Conservation (phyloP, 164 flowering plant species). For the Nelumbo lutea region DNA sequence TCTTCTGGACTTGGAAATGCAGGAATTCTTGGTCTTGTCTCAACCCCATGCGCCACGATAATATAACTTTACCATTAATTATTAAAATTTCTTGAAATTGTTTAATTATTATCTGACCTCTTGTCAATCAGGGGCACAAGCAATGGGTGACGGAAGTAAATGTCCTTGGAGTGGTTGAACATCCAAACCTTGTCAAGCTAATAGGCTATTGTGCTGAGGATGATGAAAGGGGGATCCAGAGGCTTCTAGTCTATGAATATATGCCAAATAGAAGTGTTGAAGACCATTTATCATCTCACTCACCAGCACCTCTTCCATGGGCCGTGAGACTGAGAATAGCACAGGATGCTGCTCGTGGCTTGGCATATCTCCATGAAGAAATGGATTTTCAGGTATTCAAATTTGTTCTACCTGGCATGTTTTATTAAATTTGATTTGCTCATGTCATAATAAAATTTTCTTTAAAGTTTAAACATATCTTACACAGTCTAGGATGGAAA, state of each 20-base stretch:
- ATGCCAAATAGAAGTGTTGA: conserved; percentile 90
- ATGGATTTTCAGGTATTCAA: conserved; percentile 85
- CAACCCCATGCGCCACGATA: too few species aligned
- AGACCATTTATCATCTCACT: conserved; percentile 59
- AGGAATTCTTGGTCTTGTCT: too few species aligned
- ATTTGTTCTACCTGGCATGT: not conserved
- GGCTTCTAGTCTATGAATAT: conserved; percentile 78
- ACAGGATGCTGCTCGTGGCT: conserved; percentile 85
- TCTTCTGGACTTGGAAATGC: too few species aligned
- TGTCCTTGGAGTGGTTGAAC: conserved; percentile 88
- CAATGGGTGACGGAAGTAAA: conserved; percentile 99
- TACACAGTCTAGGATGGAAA: too few species aligned
- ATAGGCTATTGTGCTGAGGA: conserved; percentile 91
- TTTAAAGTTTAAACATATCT: too few species aligned
- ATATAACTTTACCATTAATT: not conserved
- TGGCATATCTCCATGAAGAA: conserved; percentile 81
- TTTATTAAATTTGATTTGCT: not conserved
- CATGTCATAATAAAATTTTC: not conserved
- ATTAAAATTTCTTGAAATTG: not conserved
- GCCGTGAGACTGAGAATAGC: conserved; percentile 76
- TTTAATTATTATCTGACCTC: conserved; percentile 1
- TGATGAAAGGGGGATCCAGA: conserved; percentile 92
- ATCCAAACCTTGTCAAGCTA: conserved; percentile 88
- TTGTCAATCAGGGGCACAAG: conserved; percentile 69
- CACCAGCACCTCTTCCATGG: conserved; percentile 63